These are phyloP conservation scores for Suhomyces chickasaworum DNA, from an alignment of 1,139 yeast genomes.

Conservation along the genomic window DNA sequence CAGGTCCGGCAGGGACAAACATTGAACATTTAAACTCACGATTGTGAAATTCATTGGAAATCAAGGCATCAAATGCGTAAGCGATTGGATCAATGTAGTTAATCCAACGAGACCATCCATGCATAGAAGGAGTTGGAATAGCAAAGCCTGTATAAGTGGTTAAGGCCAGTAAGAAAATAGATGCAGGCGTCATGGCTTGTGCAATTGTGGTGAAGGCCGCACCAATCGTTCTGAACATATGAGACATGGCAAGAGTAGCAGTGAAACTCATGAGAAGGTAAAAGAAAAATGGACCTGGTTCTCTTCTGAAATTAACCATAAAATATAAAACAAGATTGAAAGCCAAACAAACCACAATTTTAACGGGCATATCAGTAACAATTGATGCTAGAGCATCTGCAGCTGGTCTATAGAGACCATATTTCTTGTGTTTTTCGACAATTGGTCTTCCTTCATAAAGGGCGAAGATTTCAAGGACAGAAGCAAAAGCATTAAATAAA, in stretches of 20 bases:
- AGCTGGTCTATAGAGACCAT: slow-evolving; percentile 74
- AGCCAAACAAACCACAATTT: slow-evolving; percentile 52
- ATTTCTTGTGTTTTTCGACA: slow-evolving; percentile 76
- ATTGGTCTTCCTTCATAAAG: slow-evolving; percentile 71
- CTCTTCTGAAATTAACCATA: slow-evolving; percentile 64
- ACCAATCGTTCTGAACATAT: slow-evolving; percentile 71
- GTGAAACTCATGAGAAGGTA: slow-evolving; percentile 55
- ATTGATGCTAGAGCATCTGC: slow-evolving; percentile 76
- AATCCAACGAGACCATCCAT: slow-evolving; percentile 81
- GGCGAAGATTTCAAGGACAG: slow-evolving; percentile 70
- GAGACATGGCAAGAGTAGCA: slow-evolving; percentile 67
- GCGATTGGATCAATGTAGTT: slow-evolving; percentile 71
- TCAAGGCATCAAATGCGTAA: slow-evolving; percentile 67
- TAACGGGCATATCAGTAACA: slow-evolving; percentile 66
- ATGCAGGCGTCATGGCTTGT: slow-evolving; percentile 74
- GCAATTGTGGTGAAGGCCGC: slow-evolving; percentile 59
- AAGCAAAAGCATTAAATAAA: slow-evolving; percentile 73
- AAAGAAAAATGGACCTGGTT: slow-evolving; percentile 70
- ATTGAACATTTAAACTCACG: slow-evolving; percentile 42
- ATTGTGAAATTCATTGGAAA: slow-evolving; percentile 59
- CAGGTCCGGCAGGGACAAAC: slow-evolving; percentile 56
- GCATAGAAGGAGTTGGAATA: slow-evolving; percentile 66
- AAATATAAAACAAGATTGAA: slow-evolving; percentile 69
- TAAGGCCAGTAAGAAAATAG: slow-evolving; percentile 59
- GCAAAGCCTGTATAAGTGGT: slow-evolving; percentile 73